A percentile compares a stretch with the other conserved stretches of the same genome.
These are phyloP conservation scores for Acanthamoeba quina DNA, from an alignment of 208 protist genomes.

Conservation along the genomic window DNA sequence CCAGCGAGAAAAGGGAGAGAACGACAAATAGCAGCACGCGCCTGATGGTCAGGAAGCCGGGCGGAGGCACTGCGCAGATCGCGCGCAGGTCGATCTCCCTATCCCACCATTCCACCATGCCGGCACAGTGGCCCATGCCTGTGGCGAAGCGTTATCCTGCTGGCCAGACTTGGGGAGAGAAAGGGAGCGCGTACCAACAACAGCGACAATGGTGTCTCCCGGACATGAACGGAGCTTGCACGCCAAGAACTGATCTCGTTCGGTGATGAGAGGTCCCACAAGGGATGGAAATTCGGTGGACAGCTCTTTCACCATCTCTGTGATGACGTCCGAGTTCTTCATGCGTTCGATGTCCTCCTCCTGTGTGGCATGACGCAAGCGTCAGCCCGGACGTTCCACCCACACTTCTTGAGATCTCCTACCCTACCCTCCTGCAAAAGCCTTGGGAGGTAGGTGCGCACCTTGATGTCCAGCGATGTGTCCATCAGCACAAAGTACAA, in stretches of 20 bases:
- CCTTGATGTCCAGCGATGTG: constrained; percentile 51
- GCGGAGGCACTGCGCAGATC: constrained; percentile 13
- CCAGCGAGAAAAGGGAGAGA: background rate
- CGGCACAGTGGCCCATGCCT: constrained; percentile 6
- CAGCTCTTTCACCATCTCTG: constrained; percentile 45
- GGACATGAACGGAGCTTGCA: constrained; percentile 19
- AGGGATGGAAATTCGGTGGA: constrained; percentile 12
- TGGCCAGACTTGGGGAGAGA: no score
- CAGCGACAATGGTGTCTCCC: constrained; percentile 19
- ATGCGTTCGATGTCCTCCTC: constrained; percentile 53
- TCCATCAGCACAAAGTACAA: constrained; percentile 52
- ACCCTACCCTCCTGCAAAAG: no score
- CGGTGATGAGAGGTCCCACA: constrained; percentile 3
- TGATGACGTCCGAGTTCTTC: constrained; percentile 49
- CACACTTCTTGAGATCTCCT: no score
- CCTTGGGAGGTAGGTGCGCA: background rate
- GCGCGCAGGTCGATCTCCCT: background rate
- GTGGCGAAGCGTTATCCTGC: no score
- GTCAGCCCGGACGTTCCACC: no score
- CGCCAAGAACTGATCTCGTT: constrained; percentile 19
- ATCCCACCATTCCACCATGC: constrained; percentile 43
- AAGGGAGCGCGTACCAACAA: background rate
- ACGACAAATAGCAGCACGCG: background rate
- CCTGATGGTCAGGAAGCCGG: constrained; percentile 11
- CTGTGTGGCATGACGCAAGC: background rate